A percentile compares a stretch with the other conserved stretches of the same genome.
phyloP scores from a whole-genome alignment of 345 rosid genomes.

The Brassica nigra region DNA sequence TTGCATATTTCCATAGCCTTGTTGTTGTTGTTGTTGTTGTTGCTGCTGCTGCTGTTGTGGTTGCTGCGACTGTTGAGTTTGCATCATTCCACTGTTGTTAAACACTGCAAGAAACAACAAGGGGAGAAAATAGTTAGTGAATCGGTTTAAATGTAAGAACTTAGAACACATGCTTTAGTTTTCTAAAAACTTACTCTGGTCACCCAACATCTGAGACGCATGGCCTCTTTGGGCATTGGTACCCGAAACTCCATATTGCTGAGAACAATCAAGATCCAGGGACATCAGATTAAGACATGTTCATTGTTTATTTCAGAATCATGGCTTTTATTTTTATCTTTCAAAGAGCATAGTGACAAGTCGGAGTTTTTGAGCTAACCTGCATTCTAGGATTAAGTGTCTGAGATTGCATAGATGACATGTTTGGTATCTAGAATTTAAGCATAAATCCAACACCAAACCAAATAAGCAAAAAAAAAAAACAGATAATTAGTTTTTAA shows the following conservation, averaged over 20 bases:
- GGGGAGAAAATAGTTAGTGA: background rate
- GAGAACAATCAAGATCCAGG: background rate
- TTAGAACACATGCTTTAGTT: background rate
- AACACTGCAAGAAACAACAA: conserved; percentile 61
- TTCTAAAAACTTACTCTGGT: conserved; percentile 57
- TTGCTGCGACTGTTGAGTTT: conserved; percentile 70
- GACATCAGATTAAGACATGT: background rate
- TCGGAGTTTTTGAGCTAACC: conserved; percentile 45
- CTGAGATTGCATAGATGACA: conserved; percentile 78
- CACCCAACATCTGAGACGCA: conserved; percentile 70
- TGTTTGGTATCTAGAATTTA: conserved; percentile 70
- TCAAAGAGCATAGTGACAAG: background rate
- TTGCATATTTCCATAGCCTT: conserved; percentile 66
- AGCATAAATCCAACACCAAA: background rate
- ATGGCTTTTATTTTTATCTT: background rate
- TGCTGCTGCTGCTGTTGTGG: conserved; percentile 70
- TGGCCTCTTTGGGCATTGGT: conserved; percentile 71
- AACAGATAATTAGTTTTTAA: background rate
- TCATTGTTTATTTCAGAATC: background rate
- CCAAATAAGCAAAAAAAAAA: conserved; percentile 17
- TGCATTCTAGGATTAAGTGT: conserved; percentile 71
- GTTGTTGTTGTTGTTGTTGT: conserved; percentile 48
- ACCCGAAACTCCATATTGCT: conserved; percentile 80
- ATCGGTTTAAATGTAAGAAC: background rate
- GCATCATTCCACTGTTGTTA: conserved; percentile 75